phyloP scores from a whole-genome alignment of 176 grass and related monocot genomes.

The Guadua angustifolia region DNA sequence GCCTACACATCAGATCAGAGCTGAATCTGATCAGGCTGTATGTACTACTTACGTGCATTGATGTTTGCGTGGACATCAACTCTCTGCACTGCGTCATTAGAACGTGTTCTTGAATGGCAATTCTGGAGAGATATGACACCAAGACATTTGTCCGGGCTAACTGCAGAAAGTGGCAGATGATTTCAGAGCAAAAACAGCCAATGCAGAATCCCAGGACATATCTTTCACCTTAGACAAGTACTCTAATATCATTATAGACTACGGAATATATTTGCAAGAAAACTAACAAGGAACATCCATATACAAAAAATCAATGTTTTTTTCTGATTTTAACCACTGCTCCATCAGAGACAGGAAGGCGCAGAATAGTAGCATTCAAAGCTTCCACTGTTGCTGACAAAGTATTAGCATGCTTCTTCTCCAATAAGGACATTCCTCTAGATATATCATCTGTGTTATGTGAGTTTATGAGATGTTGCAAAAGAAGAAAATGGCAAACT shows the following conservation, averaged over 20 bases:
- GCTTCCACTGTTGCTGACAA: conserved; percentile 58
- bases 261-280: not conserved
- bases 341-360: conserved; percentile 63
- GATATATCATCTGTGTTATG: conserved; percentile 54
- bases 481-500: too few species aligned
- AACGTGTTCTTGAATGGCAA: conserved; percentile 51
- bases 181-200: conserved; percentile 15
- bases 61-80: conserved; percentile 59
- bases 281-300: not conserved
- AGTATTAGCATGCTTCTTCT: conserved; percentile 57
- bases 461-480: too few species aligned
- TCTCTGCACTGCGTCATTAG: conserved; percentile 63
- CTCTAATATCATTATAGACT: not conserved
- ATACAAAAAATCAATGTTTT: not conserved
- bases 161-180: conserved; percentile 41
- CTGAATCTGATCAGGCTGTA: not conserved
- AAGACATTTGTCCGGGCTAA: conserved; percentile 52
- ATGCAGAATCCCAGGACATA: conserved; percentile 14
- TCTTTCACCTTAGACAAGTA: not conserved
- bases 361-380: conserved; percentile 54
- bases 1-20: not conserved
- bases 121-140: conserved; percentile 54
- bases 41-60: conserved; percentile 64
- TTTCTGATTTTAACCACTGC: conserved; percentile 54
- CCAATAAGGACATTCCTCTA: conserved; percentile 66